Conservation (phyloP, 208 protist species). For the Herpetomonas tarakana region DNA sequence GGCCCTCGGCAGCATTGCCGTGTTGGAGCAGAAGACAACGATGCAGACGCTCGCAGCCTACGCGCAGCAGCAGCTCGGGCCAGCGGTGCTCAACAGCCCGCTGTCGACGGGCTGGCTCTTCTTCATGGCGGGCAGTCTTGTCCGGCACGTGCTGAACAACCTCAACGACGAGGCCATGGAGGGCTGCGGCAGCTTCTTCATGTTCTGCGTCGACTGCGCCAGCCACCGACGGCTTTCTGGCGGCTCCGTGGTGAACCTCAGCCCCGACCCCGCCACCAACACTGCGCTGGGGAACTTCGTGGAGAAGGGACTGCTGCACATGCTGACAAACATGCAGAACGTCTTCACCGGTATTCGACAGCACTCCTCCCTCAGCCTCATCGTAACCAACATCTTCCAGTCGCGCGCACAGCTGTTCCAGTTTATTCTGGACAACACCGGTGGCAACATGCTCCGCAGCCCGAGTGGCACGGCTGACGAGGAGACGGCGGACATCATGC, state of each 20-base stretch:
- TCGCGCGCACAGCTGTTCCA: conserved; percentile 64
- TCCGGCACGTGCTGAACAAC: conserved; percentile 41
- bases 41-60: conserved; percentile 54
- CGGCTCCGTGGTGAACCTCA: background rate
- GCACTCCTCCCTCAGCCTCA: conserved; percentile 34
- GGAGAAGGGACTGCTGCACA: conserved; percentile 67
- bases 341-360: conserved; percentile 48
- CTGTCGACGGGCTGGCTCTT: conserved; percentile 76
- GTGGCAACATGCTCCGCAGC: conserved; percentile 72
- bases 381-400: conserved; percentile 75
- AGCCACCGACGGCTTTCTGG: conserved; percentile 34
- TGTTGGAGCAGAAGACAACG: conserved; percentile 40
- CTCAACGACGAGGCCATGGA: conserved; percentile 42
- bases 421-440: conserved; percentile 77
- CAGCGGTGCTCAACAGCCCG: conserved; percentile 48
- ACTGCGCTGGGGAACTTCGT: conserved; percentile 47
- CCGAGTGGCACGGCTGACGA: conserved; percentile 35
- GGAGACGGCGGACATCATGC: conserved; percentile 64
- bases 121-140: conserved; percentile 58
- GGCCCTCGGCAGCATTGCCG: conserved; percentile 34
- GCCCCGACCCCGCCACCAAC: background rate
- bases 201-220: conserved; percentile 65
- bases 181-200: conserved; percentile 53
- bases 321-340: conserved; percentile 58
- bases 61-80: conserved; percentile 40